These are phyloP conservation scores for Suillus occidentalis DNA, from an alignment of 768 basidiomycete genomes.

Conservation along the genomic window DNA sequence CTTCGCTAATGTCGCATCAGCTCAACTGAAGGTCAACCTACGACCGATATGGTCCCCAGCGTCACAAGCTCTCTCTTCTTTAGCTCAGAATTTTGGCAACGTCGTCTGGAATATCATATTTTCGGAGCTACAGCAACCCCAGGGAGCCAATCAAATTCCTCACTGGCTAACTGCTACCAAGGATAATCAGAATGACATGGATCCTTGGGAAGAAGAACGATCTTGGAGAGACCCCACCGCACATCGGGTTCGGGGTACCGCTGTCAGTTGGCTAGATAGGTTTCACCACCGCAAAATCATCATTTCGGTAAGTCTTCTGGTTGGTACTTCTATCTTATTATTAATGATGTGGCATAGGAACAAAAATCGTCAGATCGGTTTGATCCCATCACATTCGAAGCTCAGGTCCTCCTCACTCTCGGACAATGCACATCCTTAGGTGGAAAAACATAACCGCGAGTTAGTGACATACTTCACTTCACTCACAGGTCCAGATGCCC, in stretches of 20 bases:
- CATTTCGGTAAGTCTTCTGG: conserved; percentile 30
- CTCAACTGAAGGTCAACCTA: conserved; percentile 91
- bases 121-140: conserved; percentile 47
- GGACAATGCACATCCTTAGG: conserved; percentile 67
- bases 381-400: conserved; percentile 74
- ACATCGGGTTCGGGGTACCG: conserved; percentile 53
- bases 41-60: conserved; percentile 89
- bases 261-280: conserved; percentile 47
- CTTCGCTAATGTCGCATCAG: conserved; percentile 33
- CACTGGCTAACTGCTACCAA: conserved; percentile 27
- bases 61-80: conserved; percentile 56
- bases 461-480: conserved; percentile 81
- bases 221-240: conserved; percentile 77
- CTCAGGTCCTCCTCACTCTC: conserved; percentile 72
- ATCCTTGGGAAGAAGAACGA: conserved; percentile 64
- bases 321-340: not conserved
- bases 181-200: conserved; percentile 23
- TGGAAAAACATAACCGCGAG: conserved; percentile 86
- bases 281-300: conserved; percentile 32
- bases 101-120: conserved; percentile 73
- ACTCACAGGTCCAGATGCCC: conserved; percentile 40
- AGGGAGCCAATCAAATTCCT: conserved; percentile 12
- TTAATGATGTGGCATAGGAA: conserved; percentile 28
- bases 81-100: conserved; percentile 61
- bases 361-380: conserved; percentile 55